Evolutionary conservation across 768 basidiomycete species (phyloP).

Genomic region (Lactarius sp.): DNA sequence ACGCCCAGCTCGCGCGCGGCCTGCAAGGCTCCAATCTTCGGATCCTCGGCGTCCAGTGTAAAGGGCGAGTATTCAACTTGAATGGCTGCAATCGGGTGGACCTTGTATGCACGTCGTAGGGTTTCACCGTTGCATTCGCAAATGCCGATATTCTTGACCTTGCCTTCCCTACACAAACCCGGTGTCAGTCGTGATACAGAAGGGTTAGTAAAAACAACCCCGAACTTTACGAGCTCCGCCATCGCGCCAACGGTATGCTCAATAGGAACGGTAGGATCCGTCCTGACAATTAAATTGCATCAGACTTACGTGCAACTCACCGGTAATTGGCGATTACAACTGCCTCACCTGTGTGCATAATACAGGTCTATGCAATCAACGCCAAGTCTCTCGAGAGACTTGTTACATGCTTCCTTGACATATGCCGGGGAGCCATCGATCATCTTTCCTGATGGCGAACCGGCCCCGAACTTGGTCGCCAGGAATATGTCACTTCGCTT

Average conservation of each 20-base stretch:
- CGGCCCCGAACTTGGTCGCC: constrained; percentile 37
- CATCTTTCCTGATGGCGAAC: constrained; percentile 11
- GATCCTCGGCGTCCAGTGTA: constrained; percentile 35
- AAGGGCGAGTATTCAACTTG: constrained; percentile 38
- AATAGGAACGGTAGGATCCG: constrained; percentile 21
- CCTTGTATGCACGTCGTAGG: constrained; percentile 36
- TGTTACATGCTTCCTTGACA: constrained; percentile 27
- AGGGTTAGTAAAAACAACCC: constrained; percentile 32
- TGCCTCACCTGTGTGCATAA: constrained; percentile 32
- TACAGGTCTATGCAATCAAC: constrained; percentile 34
- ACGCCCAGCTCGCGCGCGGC: constrained; percentile 40
- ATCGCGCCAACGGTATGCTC: constrained; percentile 23
- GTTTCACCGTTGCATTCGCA: constrained; percentile 34
- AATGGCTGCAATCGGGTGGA: constrained; percentile 36
- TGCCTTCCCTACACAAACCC: constrained; percentile 30
- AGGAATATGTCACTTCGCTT: constrained; percentile 47
- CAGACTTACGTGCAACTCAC: not conserved
- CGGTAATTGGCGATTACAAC: not conserved
- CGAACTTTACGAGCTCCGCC: constrained; percentile 31
- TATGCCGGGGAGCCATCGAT: constrained; percentile 31
- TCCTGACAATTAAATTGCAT: not conserved
- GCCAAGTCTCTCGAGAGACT: constrained; percentile 30
- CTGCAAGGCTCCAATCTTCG: constrained; percentile 32
- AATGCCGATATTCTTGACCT: constrained; percentile 36
- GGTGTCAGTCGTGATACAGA: not conserved